Evolutionary conservation across 768 basidiomycete genomes (phyloP).

Genomic region (Lentinula lateritia): DNA sequence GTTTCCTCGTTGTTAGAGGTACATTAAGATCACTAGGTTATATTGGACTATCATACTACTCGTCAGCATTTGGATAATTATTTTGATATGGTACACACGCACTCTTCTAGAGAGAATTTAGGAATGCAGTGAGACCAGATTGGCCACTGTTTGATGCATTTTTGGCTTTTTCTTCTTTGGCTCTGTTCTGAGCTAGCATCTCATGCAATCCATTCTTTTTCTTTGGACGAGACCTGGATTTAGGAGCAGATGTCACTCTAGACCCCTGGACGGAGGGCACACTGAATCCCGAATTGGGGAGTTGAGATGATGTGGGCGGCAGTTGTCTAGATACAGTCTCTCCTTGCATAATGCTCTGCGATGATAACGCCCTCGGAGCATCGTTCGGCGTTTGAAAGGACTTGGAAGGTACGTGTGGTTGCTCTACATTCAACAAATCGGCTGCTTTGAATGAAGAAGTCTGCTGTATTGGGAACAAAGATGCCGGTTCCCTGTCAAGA

Average conservation of each 20-base stretch:
- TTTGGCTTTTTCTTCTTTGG: conserved; percentile 34
- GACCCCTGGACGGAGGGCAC: background rate
- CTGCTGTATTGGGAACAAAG: conserved; percentile 12
- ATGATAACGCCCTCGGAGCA: background rate
- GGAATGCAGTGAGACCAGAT: conserved; percentile 46
- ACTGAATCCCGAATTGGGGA: background rate
- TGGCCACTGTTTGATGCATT: conserved; percentile 20
- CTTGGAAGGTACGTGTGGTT: background rate
- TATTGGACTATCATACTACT: background rate
- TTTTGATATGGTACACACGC: background rate
- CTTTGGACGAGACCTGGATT: conserved; percentile 37
- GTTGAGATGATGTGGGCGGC: background rate
- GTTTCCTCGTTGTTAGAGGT: background rate
- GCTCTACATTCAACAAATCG: background rate
- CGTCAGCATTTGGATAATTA: background rate
- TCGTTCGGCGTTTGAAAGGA: conserved; percentile 4
- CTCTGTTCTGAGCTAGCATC: conserved; percentile 55
- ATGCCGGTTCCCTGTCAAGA: conserved; percentile 8
- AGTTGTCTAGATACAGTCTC: no score
- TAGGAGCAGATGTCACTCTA: background rate
- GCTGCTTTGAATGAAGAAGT: background rate
- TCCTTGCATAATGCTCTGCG: background rate
- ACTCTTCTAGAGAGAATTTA: conserved; percentile 17
- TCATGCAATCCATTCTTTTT: conserved; percentile 55
- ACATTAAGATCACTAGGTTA: background rate